Evolutionary conservation across 768 basidiomycete genomes (phyloP).

Genomic region (Mycena olivaceomarginata): DNA sequence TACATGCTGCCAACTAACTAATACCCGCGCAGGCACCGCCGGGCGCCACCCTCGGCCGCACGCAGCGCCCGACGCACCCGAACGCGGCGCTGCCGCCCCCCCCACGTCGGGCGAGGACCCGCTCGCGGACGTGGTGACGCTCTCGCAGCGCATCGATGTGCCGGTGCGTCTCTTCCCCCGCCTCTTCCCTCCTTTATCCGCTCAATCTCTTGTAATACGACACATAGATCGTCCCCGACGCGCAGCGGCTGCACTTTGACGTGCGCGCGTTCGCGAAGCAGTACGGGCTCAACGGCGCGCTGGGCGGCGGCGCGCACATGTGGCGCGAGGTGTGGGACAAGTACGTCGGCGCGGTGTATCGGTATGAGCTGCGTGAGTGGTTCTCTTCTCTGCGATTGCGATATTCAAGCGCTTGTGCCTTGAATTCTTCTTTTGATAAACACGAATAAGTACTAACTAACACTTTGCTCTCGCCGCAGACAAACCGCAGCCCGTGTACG

Average conservation of each 20-base stretch:
- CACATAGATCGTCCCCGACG: constrained; percentile 56
- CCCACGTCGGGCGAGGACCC: constrained; percentile 35
- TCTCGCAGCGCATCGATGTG: constrained; percentile 60
- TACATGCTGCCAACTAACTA: no score
- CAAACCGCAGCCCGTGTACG: constrained; percentile 45
- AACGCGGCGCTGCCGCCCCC: constrained; percentile 39
- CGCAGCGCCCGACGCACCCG: constrained; percentile 40
- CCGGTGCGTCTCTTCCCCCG: constrained; percentile 50
- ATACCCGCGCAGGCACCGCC: neutral
- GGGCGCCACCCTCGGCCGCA: constrained; percentile 5
- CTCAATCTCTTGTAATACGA: no score
- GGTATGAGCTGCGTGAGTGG: constrained; percentile 79
- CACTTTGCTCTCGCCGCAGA: constrained; percentile 48
- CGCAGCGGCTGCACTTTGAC: constrained; percentile 77
- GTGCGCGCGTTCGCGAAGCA: constrained; percentile 76
- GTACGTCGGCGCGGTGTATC: constrained; percentile 78
- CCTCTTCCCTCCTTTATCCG: neutral
- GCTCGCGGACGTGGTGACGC: constrained; percentile 37
- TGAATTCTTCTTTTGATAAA: constrained; percentile 16
- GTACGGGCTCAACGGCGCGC: constrained; percentile 71
- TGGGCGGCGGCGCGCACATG: constrained; percentile 88
- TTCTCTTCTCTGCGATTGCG: no score
- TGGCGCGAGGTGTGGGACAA: constrained; percentile 88
- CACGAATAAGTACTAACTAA: neutral
- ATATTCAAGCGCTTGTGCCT: neutral